Evolutionary conservation across 78 protist species (phyloP).

Genomic region (Isochrysis galbana): DNA sequence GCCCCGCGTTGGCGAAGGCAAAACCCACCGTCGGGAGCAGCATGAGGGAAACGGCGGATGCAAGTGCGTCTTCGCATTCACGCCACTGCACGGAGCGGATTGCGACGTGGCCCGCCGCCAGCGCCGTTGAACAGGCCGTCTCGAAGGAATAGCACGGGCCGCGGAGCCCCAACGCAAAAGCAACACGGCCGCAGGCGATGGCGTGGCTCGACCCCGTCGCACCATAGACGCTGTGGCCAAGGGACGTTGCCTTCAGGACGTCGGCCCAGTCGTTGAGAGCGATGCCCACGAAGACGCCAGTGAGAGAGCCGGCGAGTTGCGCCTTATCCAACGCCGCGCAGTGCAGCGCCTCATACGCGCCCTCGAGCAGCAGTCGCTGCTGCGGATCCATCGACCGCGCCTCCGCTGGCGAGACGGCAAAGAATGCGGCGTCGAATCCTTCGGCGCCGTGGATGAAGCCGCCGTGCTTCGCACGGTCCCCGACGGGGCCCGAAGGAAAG

Average conservation of each 20-base stretch:
- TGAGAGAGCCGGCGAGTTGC: background rate
- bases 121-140: slow-evolving; percentile 44
- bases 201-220: background rate
- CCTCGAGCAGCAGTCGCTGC: slow-evolving; percentile 27
- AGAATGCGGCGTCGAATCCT: background rate
- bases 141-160: slow-evolving; percentile 79
- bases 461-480: background rate
- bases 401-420: slow-evolving; percentile 25
- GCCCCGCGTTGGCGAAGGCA: background rate
- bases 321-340: background rate
- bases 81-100: background rate
- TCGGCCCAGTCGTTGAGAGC: background rate
- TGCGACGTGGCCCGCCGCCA: background rate
- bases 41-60: background rate
- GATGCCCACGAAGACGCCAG: slow-evolving; percentile 11
- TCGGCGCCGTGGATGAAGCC: background rate
- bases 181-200: slow-evolving; percentile 52
- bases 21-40: background rate
- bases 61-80: background rate
- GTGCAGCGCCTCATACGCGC: background rate
- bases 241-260: background rate
- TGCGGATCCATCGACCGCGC: slow-evolving; percentile 36
- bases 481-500: background rate
- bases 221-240: background rate
- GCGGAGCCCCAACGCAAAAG: slow-evolving; percentile 69